Conservation (phyloP, 345 rosid species). For the Acer negundo region DNA sequence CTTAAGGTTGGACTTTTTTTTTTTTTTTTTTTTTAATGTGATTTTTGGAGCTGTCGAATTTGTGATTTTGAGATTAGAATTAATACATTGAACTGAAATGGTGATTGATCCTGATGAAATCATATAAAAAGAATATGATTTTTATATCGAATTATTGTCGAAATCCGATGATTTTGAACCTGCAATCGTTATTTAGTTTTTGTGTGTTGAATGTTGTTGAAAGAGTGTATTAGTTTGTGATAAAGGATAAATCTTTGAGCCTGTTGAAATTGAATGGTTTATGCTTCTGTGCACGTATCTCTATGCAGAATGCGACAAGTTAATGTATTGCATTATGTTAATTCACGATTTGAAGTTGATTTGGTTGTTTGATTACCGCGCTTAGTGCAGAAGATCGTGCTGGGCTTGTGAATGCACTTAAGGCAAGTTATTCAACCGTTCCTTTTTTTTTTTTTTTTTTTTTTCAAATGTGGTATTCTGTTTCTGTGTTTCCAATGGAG, state of each 20-base stretch:
- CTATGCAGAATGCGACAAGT: too few relatives aligned
- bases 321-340: not conserved
- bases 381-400: constrained; percentile 71
- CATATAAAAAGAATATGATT: too few relatives aligned
- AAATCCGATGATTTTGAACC: not conserved
- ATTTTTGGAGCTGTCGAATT: too few relatives aligned
- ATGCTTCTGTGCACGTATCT: too few relatives aligned
- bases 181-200: too few relatives aligned
- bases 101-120: too few relatives aligned
- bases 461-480: not conserved
- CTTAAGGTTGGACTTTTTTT: not conserved
- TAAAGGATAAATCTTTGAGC: too few relatives aligned
- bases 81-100: not conserved
- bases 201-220: too few relatives aligned
- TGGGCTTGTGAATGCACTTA: constrained; percentile 75
- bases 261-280: too few relatives aligned
- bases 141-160: not conserved
- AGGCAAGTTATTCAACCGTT: constrained; percentile 41
- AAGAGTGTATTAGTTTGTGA: too few relatives aligned
- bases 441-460: not conserved
- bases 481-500: not conserved
- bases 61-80: too few relatives aligned
- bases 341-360: not conserved
- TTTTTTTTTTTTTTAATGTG: too few relatives aligned
- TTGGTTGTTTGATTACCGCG: constrained; percentile 34